Evolutionary conservation across 495 filamentous ascomycete genomes (phyloP).

Genomic region (Neurospora sublineolata): DNA sequence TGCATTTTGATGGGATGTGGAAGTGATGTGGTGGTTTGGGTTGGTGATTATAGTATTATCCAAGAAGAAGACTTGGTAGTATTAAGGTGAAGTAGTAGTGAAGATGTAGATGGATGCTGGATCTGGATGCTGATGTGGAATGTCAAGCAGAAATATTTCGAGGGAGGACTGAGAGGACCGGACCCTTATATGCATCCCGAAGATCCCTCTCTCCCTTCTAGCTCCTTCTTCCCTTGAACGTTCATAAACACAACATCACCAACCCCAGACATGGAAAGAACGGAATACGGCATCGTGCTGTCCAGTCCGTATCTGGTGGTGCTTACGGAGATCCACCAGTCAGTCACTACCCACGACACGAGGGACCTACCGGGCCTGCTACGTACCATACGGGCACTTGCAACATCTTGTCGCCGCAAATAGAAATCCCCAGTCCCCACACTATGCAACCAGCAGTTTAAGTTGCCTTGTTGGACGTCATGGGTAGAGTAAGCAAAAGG

Average conservation of each 20-base stretch:
- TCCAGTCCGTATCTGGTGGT: not conserved
- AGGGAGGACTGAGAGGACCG: not conserved
- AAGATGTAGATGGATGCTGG: not conserved
- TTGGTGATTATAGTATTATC: not conserved
- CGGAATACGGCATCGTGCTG: not conserved
- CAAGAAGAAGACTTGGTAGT: not conserved
- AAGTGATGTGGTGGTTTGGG: not conserved
- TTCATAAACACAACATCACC: not conserved
- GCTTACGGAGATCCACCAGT: not conserved
- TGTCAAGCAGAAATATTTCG: not conserved
- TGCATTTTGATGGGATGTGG: slow-evolving; percentile 33
- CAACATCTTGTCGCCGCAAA: not conserved
- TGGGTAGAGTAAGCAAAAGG: not conserved
- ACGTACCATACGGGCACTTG: not conserved
- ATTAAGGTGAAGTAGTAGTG: not conserved
- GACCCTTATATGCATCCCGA: not conserved
- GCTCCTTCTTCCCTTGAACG: not conserved
- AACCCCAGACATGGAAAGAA: not conserved
- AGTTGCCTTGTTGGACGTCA: not conserved
- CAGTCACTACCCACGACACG: not conserved
- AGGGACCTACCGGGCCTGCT: not conserved
- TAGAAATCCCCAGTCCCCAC: not conserved
- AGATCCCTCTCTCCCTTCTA: not conserved
- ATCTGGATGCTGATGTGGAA: not conserved
- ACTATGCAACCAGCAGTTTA: not conserved